These are phyloP conservation scores for Cinnamomum chago DNA, from an alignment of 164 flowering plant genomes.

Conservation along the genomic window DNA sequence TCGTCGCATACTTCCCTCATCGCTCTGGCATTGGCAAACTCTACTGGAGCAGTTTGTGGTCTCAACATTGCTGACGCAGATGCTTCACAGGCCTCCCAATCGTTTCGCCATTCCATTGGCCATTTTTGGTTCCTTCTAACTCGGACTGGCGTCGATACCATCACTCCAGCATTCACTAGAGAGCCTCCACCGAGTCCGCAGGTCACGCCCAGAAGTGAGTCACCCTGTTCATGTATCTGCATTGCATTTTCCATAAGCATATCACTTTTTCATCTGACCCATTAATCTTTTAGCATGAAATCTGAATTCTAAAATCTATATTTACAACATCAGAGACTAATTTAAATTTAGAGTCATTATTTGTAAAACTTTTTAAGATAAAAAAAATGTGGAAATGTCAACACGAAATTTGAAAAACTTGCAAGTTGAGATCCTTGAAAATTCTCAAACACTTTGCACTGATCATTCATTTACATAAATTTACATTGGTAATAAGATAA, in stretches of 20 bases:
- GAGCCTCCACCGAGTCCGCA: too few relatives aligned
- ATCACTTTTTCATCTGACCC: neutral
- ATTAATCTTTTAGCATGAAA: neutral
- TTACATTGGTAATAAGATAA: too few relatives aligned
- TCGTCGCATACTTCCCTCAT: conserved; percentile 32
- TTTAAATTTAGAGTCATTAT: too few relatives aligned
- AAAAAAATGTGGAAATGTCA: too few relatives aligned
- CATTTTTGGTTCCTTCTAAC: conserved; percentile 45
- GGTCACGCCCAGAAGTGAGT: conserved; percentile 38
- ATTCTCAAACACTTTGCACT: too few relatives aligned
- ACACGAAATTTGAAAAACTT: too few relatives aligned
- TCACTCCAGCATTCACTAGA: too few relatives aligned
- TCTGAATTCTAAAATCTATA: neutral
- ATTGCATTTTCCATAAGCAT: neutral
- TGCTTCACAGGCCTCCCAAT: conserved; percentile 50
- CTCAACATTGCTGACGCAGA: conserved; percentile 45
- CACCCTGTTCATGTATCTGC: conserved; percentile 42
- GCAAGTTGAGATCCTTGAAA: too few relatives aligned
- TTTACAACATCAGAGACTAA: neutral
- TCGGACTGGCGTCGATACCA: conserved; percentile 42
- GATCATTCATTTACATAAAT: too few relatives aligned
- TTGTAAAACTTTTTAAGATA: too few relatives aligned
- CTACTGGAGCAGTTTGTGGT: conserved; percentile 35
- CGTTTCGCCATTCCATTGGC: conserved; percentile 57
- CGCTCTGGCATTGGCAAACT: conserved; percentile 35